These are phyloP conservation scores for Rheum nobile DNA, from an alignment of 148 eudicot genomes.

Conservation along the genomic window DNA sequence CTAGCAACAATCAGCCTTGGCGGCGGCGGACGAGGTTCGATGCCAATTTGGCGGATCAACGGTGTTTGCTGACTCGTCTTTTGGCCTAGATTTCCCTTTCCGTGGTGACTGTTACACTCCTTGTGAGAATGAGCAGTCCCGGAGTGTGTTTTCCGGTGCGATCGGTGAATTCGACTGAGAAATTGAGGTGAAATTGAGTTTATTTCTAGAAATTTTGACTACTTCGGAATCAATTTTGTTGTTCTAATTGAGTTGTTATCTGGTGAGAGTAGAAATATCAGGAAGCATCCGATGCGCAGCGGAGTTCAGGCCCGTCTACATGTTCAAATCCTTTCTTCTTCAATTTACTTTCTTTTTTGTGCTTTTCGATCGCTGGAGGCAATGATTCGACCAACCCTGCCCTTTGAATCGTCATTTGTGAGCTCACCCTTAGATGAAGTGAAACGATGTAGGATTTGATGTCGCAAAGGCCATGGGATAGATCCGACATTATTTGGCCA, in stretches of 20 bases:
- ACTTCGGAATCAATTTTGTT: background rate
- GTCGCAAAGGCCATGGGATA: too few species aligned
- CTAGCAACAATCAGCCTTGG: background rate
- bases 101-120: slow-evolving; percentile 2
- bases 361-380: too few species aligned
- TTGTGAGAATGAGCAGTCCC: slow-evolving; percentile 13
- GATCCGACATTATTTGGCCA: too few species aligned
- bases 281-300: slow-evolving; percentile 15
- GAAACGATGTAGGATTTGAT: too few species aligned
- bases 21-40: slow-evolving; percentile 5
- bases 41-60: slow-evolving; percentile 12
- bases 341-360: too few species aligned
- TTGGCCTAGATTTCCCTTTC: background rate
- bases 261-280: background rate
- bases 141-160: slow-evolving; percentile 6
- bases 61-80: slow-evolving; percentile 8
- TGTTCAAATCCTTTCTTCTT: too few species aligned
- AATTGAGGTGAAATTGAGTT: slow-evolving; percentile 23
- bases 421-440: too few species aligned
- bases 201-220: background rate
- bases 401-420: too few species aligned
- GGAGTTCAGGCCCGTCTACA: slow-evolving; percentile 24
- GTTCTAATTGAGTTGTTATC: background rate
- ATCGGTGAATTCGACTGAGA: slow-evolving; percentile 28
- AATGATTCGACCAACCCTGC: too few species aligned